Evolutionary conservation across 1,284 basidiomycete species (phyloP), one percentile per base, ranked within the genome.

Genomic region (Fomitopsis palustris): DNA sequence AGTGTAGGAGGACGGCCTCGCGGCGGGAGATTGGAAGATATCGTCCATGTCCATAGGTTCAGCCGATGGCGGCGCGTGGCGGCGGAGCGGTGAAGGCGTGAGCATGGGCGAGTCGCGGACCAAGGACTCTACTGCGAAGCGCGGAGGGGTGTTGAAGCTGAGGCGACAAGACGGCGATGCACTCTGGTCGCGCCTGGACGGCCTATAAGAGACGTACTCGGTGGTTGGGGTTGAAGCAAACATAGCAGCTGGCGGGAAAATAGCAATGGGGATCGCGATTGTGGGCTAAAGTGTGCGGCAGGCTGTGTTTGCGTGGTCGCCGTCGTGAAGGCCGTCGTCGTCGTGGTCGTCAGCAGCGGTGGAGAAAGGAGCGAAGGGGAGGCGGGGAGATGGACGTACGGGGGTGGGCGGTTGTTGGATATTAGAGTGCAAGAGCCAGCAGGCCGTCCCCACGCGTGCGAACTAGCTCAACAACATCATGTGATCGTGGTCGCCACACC

Each of bases 41-140:
- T 84, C 81, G 64, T 84, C 80, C 53, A 71, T 67, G 53, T 77
- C 72, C 51, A 69, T 62, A 9, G 72, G 70, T 38, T 69, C 65
- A 61, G 77, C 75, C 9, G 60, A 56, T 23, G 70, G 64, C 53
- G 65, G 55, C 38, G 64, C 53, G 41, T 67, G 66, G 37, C 69
- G 65, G 55, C 81, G 77, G 59, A 85, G 77, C 17, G 85, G 86
- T 5, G 87, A 88, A 21, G 85, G 83, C 1, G 86, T 81, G 60
- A 83, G 77, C 79, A 86, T 81, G 52, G 84, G 80, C 39, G 82
- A 78, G 66, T 80, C 78, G 65, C 76, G 82, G 62, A 73, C 41
- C 69, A 75, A 63, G 63, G 67, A 41, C 23, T 68, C 64, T 54
- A 65, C 55, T 19, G 65, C 53, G 49, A 67, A 66, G 55, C 70